Evolutionary conservation across 2,329 filamentous ascomycete species (phyloP), one percentile per base, ranked within the genome.

Genomic region (Paraconiothyrium sp.): DNA sequence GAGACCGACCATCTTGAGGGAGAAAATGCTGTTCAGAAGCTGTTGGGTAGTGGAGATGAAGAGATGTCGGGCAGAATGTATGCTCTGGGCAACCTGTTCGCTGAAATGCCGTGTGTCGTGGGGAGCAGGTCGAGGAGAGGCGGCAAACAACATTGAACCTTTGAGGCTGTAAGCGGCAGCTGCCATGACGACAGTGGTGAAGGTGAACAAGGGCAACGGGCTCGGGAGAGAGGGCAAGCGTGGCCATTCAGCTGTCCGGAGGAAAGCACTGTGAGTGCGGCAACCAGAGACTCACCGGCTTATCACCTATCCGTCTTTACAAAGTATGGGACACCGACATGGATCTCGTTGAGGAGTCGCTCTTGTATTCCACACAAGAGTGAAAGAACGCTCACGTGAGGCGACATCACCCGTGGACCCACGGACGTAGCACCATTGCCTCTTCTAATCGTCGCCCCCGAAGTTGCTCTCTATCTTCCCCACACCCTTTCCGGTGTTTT

Each of bases 1-100:
- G 66, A 67, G 67, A 46, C 62, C 66, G 63, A 72, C 59, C 72
- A 74, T 75, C 57, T 49, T 72, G 67, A 30, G 64, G n/a, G 55
- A 60, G 61, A 51, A 56, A 59, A 65, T 48, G 50, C 58, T 66
- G 54, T 52, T 60, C 48, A 48, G 62, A 49, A 47, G 49, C 39
- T 49, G 59, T 47, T 67, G 55, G 35, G 24, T 68, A 66, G 14
- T 58, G 54, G 58, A 66, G 66, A 54, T 27, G 57, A 57, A 70
- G 68, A 67, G 67, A 68, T 67, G 69, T 62, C 51, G 52, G 50
- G 65, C 60, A 66, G 55, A 57, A 67, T 63, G 61, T 58, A 68
- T 54, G 56, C 11, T 50, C 66, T 63, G 59, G 59, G 65, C 67
- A 57, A 58, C 64, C 68, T 73, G 69, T 64, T 68, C 61, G 64